Base-by-base conservation (phyloP, 169 alveolate species). In the Cryptosporidium meleagridis region DNA sequence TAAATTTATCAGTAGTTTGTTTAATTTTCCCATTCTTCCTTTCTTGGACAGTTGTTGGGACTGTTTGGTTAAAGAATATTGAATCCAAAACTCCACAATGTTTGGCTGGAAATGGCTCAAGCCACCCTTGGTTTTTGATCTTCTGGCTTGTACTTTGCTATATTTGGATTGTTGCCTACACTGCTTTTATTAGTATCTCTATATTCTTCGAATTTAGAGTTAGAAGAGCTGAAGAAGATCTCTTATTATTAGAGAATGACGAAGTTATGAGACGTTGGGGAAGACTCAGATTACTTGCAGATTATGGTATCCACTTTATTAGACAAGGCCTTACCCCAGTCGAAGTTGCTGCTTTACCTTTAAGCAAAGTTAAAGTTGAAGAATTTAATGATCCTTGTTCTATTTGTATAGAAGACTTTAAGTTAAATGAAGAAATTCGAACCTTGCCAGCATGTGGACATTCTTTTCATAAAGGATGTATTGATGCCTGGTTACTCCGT, bases 401-500 rank as follows among this genome's bases (percentile, higher is more conserved):
- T 26, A 91, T 91, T 35, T 91, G 94, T 23, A 84, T 91, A 41
- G 94, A 91, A 21, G 94, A 91, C 35, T 86, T 80, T 59, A 85
- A 71, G 35, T 55, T 52, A 5, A 91, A 84, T 37, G 96, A 93
- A 39, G 87, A 91, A 48, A 93, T 91, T 26, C 62, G 96, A 45
- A 85, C 94, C 14, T 87, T 93, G 37, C 93, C 89, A 39, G 91
- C 93, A 48, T 93, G 96, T 68, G 94, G 94, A 65, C 96, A 93
- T 58, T 85, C 93, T 67, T 93, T 93, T 85, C 96, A 93, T 84
- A 92, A 92, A 72, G 48, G 93, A 44, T 93, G 96, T 70, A 93
- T 93, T 85, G 96, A 93, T 68, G 92, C 93, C 51, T 93, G 96
- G 96, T 87, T 93, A 58, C 89, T 93, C 62, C 91, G 96, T 62